Evolutionary conservation across 306 rosid genomes (phyloP).

Genomic region (Rubus idaeus): DNA sequence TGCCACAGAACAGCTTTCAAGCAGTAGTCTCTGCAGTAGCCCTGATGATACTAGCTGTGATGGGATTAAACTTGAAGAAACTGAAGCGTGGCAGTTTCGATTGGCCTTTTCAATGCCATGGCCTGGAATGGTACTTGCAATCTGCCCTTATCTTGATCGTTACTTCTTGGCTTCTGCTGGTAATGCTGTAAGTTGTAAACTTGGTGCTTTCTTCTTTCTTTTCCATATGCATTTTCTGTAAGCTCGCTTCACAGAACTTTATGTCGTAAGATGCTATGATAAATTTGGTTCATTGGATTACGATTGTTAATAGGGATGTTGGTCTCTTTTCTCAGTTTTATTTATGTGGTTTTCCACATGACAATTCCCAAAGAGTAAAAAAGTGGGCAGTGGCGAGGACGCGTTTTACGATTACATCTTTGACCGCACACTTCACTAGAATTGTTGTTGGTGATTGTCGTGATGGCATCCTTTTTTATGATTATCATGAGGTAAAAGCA

Average conservation of each 20-base stretch:
- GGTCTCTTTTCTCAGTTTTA: constrained; percentile 61
- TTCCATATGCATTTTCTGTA: neutral
- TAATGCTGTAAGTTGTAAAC: constrained; percentile 64
- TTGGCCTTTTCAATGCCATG: constrained; percentile 49
- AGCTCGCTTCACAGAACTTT: neutral
- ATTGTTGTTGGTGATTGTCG: constrained; percentile 97
- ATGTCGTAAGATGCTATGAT: neutral
- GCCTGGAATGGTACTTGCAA: constrained; percentile 80
- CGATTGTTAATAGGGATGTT: constrained; percentile 30
- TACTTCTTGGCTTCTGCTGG: constrained; percentile 94
- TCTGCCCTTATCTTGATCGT: constrained; percentile 89
- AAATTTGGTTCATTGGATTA: neutral
- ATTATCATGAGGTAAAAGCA: constrained; percentile 71
- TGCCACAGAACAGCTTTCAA: constrained; percentile 75
- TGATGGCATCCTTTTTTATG: constrained; percentile 80
- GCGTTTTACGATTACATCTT: constrained; percentile 64
- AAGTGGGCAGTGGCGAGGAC: constrained; percentile 68
- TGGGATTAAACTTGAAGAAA: constrained; percentile 82
- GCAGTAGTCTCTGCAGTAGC: constrained; percentile 86
- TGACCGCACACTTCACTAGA: constrained; percentile 77
- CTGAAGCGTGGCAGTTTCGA: constrained; percentile 91
- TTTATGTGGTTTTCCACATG: constrained; percentile 85
- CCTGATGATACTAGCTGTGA: constrained; percentile 86
- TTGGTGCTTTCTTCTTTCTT: constrained; percentile 10
- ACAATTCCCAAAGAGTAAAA: constrained; percentile 66